These are phyloP conservation scores for Fonsecaea multimorphosa DNA, from an alignment of 2,329 filamentous ascomycete genomes.

Conservation along the genomic window DNA sequence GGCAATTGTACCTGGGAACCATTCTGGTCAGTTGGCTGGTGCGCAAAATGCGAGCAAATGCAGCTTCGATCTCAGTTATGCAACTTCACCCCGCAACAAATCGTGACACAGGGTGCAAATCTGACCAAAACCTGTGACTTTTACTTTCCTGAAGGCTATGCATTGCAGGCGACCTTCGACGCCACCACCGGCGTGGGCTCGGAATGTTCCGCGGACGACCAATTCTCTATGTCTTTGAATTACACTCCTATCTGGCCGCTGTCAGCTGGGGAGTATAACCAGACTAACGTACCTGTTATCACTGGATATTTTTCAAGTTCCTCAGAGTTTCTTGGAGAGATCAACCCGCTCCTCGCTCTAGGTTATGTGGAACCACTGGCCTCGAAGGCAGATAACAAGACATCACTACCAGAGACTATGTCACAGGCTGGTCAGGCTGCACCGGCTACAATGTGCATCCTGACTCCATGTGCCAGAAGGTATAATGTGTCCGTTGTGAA, in stretches of 20 bases:
- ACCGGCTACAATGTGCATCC: slow-evolving; percentile 2
- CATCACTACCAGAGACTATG: neutral
- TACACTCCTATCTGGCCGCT: slow-evolving; percentile 5
- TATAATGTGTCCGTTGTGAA: slow-evolving; percentile 6
- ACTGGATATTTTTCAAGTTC: neutral
- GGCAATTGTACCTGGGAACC: slow-evolving; percentile 7
- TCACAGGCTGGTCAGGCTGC: neutral
- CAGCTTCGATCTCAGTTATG: neutral
- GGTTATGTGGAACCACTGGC: neutral
- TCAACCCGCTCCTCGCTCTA: neutral
- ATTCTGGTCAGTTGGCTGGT: slow-evolving; percentile 5
- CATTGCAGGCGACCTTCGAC: neutral
- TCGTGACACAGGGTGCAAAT: neutral
- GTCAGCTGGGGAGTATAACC: neutral
- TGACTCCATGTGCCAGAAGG: neutral
- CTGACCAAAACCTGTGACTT: neutral
- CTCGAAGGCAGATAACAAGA: neutral
- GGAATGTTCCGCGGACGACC: neutral
- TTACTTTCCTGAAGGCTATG: neutral
- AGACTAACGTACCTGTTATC: neutral
- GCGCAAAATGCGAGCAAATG: slow-evolving; percentile 1
- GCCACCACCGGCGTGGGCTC: neutral
- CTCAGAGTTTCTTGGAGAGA: neutral
- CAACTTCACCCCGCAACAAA: neutral
- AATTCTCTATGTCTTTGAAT: neutral